These are phyloP conservation scores for Saccharomycopsis babjevae DNA, from an alignment of 805 yeast species.

Conservation along the genomic window DNA sequence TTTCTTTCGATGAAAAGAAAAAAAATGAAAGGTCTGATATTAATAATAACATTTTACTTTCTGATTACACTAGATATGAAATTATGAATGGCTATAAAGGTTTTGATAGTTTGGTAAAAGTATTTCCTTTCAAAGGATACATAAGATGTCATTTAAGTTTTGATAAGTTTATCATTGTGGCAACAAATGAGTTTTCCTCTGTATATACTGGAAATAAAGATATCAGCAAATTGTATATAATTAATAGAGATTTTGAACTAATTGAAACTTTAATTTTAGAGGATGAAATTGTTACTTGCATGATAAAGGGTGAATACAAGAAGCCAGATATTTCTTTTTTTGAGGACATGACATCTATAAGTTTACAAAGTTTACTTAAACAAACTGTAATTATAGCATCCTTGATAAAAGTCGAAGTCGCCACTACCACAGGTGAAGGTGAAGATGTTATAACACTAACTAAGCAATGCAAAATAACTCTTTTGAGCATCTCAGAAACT, in stretches of 20 bases:
- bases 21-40: too few relatives aligned
- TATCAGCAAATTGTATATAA: not conserved
- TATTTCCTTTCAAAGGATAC: not conserved
- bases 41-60: not conserved
- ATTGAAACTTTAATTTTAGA: not conserved
- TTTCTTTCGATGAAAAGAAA: not conserved
- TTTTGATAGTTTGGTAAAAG: not conserved
- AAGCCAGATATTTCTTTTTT: constrained; percentile 2
- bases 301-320: not conserved
- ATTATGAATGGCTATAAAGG: not conserved
- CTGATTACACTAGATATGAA: not conserved
- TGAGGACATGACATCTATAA: constrained; percentile 14
- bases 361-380: constrained; percentile 8
- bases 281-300: not conserved
- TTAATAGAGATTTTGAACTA: not conserved
- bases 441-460: not conserved
- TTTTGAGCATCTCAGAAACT: not conserved
- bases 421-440: not conserved
- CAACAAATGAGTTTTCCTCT: not conserved
- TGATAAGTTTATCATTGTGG: not conserved
- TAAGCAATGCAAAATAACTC: not conserved
- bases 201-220: not conserved
- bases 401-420: not conserved
- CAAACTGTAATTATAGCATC: constrained; percentile 6
- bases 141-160: not conserved